phyloP scores from a whole-genome alignment of 2,329 filamentous ascomycete genomes.

The Polychaeton citri region DNA sequence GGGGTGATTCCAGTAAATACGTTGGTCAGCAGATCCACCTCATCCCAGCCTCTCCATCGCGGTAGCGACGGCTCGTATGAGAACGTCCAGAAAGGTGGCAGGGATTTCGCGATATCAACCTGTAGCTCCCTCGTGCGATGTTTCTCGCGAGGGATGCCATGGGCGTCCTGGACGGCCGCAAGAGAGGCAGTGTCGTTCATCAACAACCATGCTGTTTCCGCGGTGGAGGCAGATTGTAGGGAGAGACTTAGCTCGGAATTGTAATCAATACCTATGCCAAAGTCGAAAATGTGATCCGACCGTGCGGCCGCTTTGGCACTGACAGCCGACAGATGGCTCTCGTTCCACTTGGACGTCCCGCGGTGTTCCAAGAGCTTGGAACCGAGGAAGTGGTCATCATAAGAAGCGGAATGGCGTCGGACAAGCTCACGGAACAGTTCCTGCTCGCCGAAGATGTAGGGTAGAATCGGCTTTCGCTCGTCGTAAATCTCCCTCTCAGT shows the following conservation, averaged over 20 bases:
- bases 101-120: slow-evolving; percentile 10
- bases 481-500: not conserved
- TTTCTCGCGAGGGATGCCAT: slow-evolving; percentile 4
- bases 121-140: slow-evolving; percentile 6
- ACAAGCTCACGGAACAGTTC: slow-evolving; percentile 17
- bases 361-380: slow-evolving; percentile 1
- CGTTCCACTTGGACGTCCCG: slow-evolving; percentile 2
- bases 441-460: slow-evolving; percentile 19
- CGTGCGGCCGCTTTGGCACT: slow-evolving; percentile 20
- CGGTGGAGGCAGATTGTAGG: slow-evolving; percentile 14
- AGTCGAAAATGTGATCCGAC: slow-evolving; percentile 26
- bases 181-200: slow-evolving; percentile 8
- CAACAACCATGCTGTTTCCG: slow-evolving; percentile 12
- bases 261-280: slow-evolving; percentile 18
- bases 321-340: slow-evolving; percentile 10
- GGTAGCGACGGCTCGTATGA: slow-evolving; percentile 9
- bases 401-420: slow-evolving; percentile 32
- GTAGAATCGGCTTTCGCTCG: slow-evolving; percentile 8
- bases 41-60: slow-evolving; percentile 8
- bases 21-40: slow-evolving; percentile 13
- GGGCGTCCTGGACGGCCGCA: slow-evolving; percentile 5
- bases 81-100: slow-evolving; percentile 13
- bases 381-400: slow-evolving; percentile 7
- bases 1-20: slow-evolving; percentile 12
- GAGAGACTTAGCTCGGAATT: slow-evolving; percentile 12